Percentiles rank a stretch among this genome's conserved stretches.
These are phyloP conservation scores for Neckera pumila DNA, from an alignment of 225 moss, liverwort and hornwort species.

Conservation along the genomic window DNA sequence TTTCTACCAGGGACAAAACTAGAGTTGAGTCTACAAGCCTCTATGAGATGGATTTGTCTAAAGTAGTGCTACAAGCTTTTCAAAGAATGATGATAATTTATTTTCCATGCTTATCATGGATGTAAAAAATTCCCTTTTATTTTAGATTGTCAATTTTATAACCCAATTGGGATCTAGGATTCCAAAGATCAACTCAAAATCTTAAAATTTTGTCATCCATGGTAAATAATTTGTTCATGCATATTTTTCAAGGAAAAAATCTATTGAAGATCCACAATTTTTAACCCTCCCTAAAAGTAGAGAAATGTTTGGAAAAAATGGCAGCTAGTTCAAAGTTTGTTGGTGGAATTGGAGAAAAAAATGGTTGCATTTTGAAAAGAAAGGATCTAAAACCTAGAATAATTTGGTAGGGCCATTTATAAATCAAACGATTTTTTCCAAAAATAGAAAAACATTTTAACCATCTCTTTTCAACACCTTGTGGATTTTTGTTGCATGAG, in stretches of 20 bases:
- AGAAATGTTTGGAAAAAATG: background rate
- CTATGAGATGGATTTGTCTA: background rate
- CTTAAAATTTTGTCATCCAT: background rate
- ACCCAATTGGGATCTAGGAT: rapidly evolving
- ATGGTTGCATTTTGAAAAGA: too few relatives aligned
- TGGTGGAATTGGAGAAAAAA: too few relatives aligned
- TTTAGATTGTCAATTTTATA: background rate
- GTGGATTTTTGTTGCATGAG: background rate
- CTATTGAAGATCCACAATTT: background rate
- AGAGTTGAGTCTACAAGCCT: rapidly evolving
- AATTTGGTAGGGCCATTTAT: too few relatives aligned
- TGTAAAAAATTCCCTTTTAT: background rate
- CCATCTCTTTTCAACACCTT: rapidly evolving
- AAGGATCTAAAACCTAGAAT: too few relatives aligned
- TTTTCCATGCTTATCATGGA: background rate
- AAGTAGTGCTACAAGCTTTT: background rate
- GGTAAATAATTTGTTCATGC: background rate
- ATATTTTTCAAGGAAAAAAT: background rate
- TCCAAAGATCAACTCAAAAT: background rate
- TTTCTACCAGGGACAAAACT: rapidly evolving
- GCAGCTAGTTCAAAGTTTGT: too few relatives aligned
- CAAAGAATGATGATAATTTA: background rate
- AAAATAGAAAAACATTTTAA: background rate
- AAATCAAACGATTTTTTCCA: rapidly evolving
- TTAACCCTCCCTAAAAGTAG: background rate